Conservation (phyloP, 2,329 filamentous ascomycete species). For the Botryotinia globosa region DNA sequence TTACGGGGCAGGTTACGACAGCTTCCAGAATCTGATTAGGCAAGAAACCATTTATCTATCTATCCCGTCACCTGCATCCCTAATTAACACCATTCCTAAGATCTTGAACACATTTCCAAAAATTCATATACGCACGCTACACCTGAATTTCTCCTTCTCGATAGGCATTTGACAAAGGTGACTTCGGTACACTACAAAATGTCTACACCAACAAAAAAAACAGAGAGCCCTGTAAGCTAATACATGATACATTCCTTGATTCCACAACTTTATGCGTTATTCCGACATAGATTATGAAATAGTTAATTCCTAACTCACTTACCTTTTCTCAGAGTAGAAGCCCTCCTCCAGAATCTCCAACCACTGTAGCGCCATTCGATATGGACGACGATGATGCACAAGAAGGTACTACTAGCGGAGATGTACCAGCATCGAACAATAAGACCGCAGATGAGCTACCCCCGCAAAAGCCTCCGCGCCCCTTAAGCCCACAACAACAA, state of each 20-base stretch:
- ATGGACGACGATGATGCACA: slow-evolving; percentile 70
- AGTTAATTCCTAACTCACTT: slow-evolving; percentile 10
- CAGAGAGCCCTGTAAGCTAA: slow-evolving; percentile 19
- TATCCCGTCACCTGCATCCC: too few species aligned
- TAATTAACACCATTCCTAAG: background rate
- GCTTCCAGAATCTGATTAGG: slow-evolving; percentile 7
- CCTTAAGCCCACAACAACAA: slow-evolving; percentile 76
- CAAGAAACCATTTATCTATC: background rate
- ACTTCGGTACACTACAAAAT: slow-evolving; percentile 1
- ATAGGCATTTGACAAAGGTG: background rate
- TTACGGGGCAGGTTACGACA: too few species aligned
- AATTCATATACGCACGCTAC: background rate
- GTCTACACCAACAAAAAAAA: slow-evolving; percentile 24
- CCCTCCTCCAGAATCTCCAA: slow-evolving; percentile 56
- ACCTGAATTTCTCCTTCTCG: background rate
- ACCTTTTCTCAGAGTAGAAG: slow-evolving; percentile 11
- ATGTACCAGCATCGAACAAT: slow-evolving; percentile 44
- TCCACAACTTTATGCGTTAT: slow-evolving; percentile 18
- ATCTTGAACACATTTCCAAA: background rate
- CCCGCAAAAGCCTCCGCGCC: slow-evolving; percentile 82
- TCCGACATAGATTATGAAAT: slow-evolving; percentile 2
- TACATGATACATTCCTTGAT: slow-evolving; percentile 4
- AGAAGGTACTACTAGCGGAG: slow-evolving; percentile 52
- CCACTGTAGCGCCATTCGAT: slow-evolving; percentile 62
- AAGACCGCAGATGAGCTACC: slow-evolving; percentile 43